These are phyloP conservation scores for Hevea brasiliensis DNA, from an alignment of 345 rosid species.

Conservation along the genomic window DNA sequence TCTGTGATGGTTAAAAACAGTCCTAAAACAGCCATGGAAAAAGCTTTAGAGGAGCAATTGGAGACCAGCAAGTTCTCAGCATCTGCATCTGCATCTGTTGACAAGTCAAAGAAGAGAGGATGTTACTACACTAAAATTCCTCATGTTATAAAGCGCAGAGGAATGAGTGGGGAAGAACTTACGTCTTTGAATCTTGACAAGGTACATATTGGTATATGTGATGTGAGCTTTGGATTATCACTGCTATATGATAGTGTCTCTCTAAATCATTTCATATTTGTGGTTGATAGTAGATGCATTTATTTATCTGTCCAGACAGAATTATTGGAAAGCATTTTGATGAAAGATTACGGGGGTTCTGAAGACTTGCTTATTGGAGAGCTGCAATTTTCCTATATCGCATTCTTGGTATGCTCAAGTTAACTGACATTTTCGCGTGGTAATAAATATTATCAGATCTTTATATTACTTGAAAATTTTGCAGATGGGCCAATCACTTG, in stretches of 20 bases:
- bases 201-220: slow-evolving; percentile 36
- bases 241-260: not conserved
- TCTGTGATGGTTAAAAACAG: slow-evolving; percentile 43
- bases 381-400: slow-evolving; percentile 80
- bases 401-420: slow-evolving; percentile 68
- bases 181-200: slow-evolving; percentile 93
- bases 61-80: slow-evolving; percentile 50
- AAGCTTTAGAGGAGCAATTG: slow-evolving; percentile 69
- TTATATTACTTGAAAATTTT: slow-evolving; percentile 19
- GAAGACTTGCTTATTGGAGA: slow-evolving; percentile 90
- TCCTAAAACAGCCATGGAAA: slow-evolving; percentile 62
- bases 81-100: slow-evolving; percentile 29
- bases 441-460: slow-evolving; percentile 7
- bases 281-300: slow-evolving; percentile 12
- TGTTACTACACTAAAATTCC: slow-evolving; percentile 84
- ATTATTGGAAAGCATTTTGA: slow-evolving; percentile 58
- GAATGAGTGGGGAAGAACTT: slow-evolving; percentile 63
- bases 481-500: slow-evolving; percentile 98
- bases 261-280: slow-evolving; percentile 5
- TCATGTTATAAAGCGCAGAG: slow-evolving; percentile 59
- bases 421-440: slow-evolving; percentile 7
- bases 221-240: not conserved
- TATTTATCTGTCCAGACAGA: slow-evolving; percentile 49
- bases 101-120: slow-evolving; percentile 45
- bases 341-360: slow-evolving; percentile 59